phyloP scores from a whole-genome alignment of 208 protist species.

The Hexamita inflata region DNA sequence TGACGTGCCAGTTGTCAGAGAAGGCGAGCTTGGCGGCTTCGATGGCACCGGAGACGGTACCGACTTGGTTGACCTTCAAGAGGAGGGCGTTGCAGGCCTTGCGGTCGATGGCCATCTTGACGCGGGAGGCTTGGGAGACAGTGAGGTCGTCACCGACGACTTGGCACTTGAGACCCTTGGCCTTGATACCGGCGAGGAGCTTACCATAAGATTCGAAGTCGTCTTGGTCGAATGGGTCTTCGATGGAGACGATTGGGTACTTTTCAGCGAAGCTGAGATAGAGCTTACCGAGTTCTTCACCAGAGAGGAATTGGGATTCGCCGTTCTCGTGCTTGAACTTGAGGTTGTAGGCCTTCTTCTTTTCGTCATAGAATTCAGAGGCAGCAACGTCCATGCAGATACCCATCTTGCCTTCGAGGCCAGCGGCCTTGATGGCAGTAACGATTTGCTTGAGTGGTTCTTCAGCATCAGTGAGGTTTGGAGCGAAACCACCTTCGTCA shows the following conservation, averaged over 20 bases:
- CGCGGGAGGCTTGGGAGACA: conserved; percentile 83
- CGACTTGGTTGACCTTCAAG: conserved; percentile 99
- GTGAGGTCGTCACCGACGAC: conserved; percentile 94
- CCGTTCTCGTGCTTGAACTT: conserved; percentile 74
- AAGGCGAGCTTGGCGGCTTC: conserved; percentile 67
- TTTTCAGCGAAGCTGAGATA: conserved; percentile 67
- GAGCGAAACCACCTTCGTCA: conserved; percentile 92
- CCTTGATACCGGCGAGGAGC: conserved; percentile 52
- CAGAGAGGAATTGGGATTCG: conserved; percentile 32
- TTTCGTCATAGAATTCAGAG: conserved; percentile 83
- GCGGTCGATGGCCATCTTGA: conserved; percentile 66
- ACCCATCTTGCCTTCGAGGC: conserved; percentile 73
- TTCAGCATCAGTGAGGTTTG: conserved; percentile 65
- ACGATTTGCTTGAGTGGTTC: conserved; percentile 83
- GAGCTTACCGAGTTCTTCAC: conserved; percentile 61
- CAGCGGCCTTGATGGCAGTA: conserved; percentile 79
- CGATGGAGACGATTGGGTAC: conserved; percentile 90
- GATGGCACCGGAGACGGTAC: conserved; percentile 84
- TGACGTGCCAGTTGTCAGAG: conserved; percentile 61
- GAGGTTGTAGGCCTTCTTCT: conserved; percentile 79
- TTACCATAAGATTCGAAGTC: conserved; percentile 59
- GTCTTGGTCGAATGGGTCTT: conserved; percentile 96
- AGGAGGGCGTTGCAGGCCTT: conserved; percentile 85
- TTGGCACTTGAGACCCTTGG: conserved; percentile 61
- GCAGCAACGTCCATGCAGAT: conserved; percentile 95